phyloP scores from a whole-genome alignment of 768 basidiomycete species.

The Pisolithus marmoratus region DNA sequence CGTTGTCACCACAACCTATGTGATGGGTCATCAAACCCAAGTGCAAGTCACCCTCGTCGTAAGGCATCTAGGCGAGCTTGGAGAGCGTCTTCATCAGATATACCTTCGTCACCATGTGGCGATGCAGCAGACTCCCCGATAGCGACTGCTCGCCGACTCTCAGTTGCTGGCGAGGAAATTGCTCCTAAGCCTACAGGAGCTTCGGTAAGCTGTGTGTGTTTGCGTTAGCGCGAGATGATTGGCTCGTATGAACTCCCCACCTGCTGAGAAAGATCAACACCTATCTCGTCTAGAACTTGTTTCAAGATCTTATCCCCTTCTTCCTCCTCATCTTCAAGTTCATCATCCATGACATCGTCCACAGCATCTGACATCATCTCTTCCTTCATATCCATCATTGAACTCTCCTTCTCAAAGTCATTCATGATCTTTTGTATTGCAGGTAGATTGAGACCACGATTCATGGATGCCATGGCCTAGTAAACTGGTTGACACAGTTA shows the following conservation, averaged over 20 bases:
- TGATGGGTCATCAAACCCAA: neutral
- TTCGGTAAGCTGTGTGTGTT: constrained; percentile 61
- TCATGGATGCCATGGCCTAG: constrained; percentile 98
- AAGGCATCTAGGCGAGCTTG: constrained; percentile 92
- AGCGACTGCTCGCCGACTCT: constrained; percentile 75
- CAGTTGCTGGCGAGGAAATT: constrained; percentile 52
- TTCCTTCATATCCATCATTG: constrained; percentile 99
- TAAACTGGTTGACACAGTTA: constrained; percentile 2
- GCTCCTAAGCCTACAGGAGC: constrained; percentile 70
- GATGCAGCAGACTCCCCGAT: constrained; percentile 55
- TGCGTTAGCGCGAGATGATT: constrained; percentile 8
- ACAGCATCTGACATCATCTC: constrained; percentile 99
- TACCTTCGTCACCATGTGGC: constrained; percentile 34
- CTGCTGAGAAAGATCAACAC: constrained; percentile 84
- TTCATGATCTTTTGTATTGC: constrained; percentile 95
- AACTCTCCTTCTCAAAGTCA: constrained; percentile 95
- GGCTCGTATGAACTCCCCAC: constrained; percentile 32
- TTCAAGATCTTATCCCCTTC: constrained; percentile 94
- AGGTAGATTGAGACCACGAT: constrained; percentile 90
- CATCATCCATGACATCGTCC: constrained; percentile 95
- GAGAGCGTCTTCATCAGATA: constrained; percentile 84
- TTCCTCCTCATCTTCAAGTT: constrained; percentile 88
- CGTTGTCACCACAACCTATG: neutral
- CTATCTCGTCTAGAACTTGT: constrained; percentile 96
- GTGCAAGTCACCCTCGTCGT: constrained; percentile 48